Percentiles rank a stretch among this genome's conserved stretches.
phyloP scores from a whole-genome alignment of 768 basidiomycete genomes.

The Leccinum uliginosum region DNA sequence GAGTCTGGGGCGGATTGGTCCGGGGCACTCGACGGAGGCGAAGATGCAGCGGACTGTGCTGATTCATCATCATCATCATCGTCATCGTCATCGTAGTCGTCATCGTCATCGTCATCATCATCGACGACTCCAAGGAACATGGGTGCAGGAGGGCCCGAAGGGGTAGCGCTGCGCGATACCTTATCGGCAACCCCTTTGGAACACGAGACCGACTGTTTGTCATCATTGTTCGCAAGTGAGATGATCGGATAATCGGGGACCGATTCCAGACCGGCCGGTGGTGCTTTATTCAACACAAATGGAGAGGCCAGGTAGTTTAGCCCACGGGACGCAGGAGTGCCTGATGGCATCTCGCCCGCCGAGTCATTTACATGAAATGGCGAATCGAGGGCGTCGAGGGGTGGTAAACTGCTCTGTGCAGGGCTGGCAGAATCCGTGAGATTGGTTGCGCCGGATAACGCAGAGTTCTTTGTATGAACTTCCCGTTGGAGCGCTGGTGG shows the following conservation, averaged over 20 bases:
- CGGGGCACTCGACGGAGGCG: slow-evolving; percentile 5
- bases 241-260: background rate
- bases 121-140: background rate
- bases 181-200: background rate
- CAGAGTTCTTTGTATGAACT: slow-evolving; percentile 1
- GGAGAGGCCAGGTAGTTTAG: slow-evolving; percentile 14
- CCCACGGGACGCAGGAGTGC: background rate
- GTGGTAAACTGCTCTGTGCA: slow-evolving; percentile 2
- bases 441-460: background rate
- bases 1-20: background rate
- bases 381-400: slow-evolving; percentile 14
- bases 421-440: background rate
- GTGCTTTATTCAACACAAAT: slow-evolving; percentile 6
- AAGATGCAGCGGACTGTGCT: background rate
- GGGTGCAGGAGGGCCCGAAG: slow-evolving; percentile 1
- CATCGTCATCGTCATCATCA: background rate
- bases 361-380: slow-evolving; percentile 8
- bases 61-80: background rate
- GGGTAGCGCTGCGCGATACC: slow-evolving; percentile 3
- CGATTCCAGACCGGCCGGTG: slow-evolving; percentile 1
- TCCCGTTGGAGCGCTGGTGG: slow-evolving; percentile 4
- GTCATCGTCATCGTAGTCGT: background rate
- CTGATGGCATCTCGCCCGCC: background rate
- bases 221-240: background rate
- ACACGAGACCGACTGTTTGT: background rate